These are phyloP conservation scores for Extremus antarcticus DNA, from an alignment of 495 filamentous ascomycete species.

Conservation along the genomic window DNA sequence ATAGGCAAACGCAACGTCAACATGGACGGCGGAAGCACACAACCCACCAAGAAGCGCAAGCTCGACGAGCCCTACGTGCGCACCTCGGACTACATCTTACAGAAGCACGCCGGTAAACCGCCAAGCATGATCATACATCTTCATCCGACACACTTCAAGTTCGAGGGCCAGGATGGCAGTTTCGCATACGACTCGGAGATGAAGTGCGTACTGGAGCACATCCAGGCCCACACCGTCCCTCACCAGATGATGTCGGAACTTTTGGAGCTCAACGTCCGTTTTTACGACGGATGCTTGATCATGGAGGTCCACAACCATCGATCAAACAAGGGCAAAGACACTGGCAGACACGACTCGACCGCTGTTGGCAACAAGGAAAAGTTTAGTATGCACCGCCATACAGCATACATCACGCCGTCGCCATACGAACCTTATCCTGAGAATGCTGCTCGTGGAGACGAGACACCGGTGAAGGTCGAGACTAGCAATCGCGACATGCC, in stretches of 20 bases:
- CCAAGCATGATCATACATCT: slow-evolving; percentile 83
- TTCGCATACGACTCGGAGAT: slow-evolving; percentile 87
- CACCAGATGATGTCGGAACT: slow-evolving; percentile 67
- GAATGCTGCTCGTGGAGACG: slow-evolving; percentile 18
- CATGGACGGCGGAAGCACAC: neutral
- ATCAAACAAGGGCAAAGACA: slow-evolving; percentile 43
- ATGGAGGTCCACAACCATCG: slow-evolving; percentile 83
- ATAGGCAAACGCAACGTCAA: neutral
- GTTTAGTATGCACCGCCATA: slow-evolving; percentile 86
- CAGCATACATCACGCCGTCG: slow-evolving; percentile 75
- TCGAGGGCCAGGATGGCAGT: slow-evolving; percentile 88
- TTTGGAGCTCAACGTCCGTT: slow-evolving; percentile 53
- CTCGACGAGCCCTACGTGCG: slow-evolving; percentile 20
- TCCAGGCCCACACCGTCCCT: slow-evolving; percentile 54
- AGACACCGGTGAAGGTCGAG: slow-evolving; percentile 32
- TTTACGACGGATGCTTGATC: slow-evolving; percentile 93
- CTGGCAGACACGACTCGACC: slow-evolving; percentile 42
- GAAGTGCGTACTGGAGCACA: slow-evolving; percentile 68
- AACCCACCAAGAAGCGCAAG: slow-evolving; percentile 7
- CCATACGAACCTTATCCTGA: slow-evolving; percentile 62
- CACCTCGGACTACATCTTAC: slow-evolving; percentile 64
- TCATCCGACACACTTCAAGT: slow-evolving; percentile 74
- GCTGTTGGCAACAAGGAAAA: slow-evolving; percentile 47
- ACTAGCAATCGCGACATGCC: slow-evolving; percentile 32
- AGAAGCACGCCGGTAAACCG: slow-evolving; percentile 61